Evolutionary conservation across 805 yeast genomes (phyloP), one percentile per base, ranked within the genome.

Genomic region (Starmera pachycereana): DNA sequence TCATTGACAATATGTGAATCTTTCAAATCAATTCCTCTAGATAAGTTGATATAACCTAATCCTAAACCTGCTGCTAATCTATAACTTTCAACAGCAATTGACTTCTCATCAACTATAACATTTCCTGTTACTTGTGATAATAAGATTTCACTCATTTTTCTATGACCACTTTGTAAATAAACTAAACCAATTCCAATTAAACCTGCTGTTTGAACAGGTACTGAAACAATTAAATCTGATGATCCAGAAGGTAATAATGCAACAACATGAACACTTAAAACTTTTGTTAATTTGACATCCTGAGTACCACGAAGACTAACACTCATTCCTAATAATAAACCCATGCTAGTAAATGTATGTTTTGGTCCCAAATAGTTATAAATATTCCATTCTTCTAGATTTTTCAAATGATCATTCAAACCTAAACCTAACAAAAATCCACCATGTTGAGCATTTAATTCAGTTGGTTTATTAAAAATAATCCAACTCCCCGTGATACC

Each of bases 341-440:
- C 97, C 30, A 88, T 79, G 57, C 95, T 85, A 0, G 95, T 85
- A 33, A 72, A 72, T 4, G 81, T 74, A 51, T 85, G 87, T 48
- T 92, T 89, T 1, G 96, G 95, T 0, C 96, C 95, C 39, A 92
- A 63, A 49, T 87, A 88, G 53, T 90, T 89, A 57, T 87, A 92
- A 28, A 90, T 83, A 55, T 89, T 96, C 97, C 97, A 92, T 57
- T 92, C 96, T 52, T 90, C 97, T 22, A 92, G 62, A 33, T 71
- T 69, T 41, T 73, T 77, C 50, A 92, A 62, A 55, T 89, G 96
- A 0, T 97, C 97, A 60, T 86, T 86, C 28, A 92, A 63, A 0
- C 99, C 99, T 22, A 92, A 65, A 0, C 97, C 98, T 14, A 87
- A 61, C n/a, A 92, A 60, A 49, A 92, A 88, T 0, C 99, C 99